Base-by-base conservation (phyloP, 1,139 yeast species). In the Pichia sp. region DNA sequence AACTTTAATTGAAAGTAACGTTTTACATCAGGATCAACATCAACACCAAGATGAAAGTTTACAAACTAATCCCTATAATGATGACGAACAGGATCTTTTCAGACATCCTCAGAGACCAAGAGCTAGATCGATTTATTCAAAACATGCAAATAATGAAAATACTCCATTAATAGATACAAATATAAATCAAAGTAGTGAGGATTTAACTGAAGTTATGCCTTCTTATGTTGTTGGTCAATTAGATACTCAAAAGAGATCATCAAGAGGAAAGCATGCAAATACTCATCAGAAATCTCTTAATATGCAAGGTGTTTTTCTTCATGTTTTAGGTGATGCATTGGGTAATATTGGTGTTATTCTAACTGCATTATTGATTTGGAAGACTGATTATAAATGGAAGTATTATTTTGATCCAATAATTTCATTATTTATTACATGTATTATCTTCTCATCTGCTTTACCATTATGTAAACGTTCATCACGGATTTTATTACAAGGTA, bases 291-390 rank as follows among this genome's bases (percentile, higher is more conserved):
- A 77, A 64, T 86, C 96, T 11, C 73, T 92, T 72, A 92, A 92
- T 68, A 92, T 92, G 97, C 94, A 88, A 60, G 97, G 98, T 54
- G 97, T 92, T 5, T 92, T 87, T 62, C 73, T 92, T 59, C 98
- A 92, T 64, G 98, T 92, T 6, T 58, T 92, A 59, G 98, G 98
- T 41, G 98, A 92, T 66, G 97, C 97, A 1, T 72, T 92, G 53
- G 98, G 98, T 56, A 92, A 92, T 63, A 71, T 92, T 49, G 98
- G 98, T 56, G 98, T 92, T 47, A 92, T 92, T 53, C 66, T 76
- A 11, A 84, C 97, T 2, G 98, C 97, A 1, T 57, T 92, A 38
- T 83, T 92, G 59, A 90, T 92, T 59, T 90, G 97, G 97, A 83
- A 86, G 66, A 89, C 97, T 0, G 82, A 87, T 58, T 90, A 76